Base-by-base conservation (phyloP, 768 basidiomycete genomes). In the Lactifluus piperatus region DNA sequence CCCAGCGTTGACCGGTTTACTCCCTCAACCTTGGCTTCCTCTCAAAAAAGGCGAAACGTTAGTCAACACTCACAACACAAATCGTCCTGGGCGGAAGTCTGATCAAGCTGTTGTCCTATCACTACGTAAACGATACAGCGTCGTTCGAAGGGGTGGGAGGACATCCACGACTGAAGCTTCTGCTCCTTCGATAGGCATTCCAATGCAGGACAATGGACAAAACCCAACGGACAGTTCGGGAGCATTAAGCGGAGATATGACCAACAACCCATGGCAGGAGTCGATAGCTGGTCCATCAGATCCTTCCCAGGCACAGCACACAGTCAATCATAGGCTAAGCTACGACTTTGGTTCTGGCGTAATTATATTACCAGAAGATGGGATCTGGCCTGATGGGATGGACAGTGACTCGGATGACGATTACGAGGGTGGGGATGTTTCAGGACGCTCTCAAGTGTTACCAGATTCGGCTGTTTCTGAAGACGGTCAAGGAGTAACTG, bases 11-110 rank as follows among this genome's bases (percentile, higher is more conserved):
- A 91, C 87, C n/a, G 95, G 95, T 2, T 81, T 89, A 4, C 80
- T 98, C 0, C 95, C 95, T 2, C 84, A 87, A 58, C 94, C 95
- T 0, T 98, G 95, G 95, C 79, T 97, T 3, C 94, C 94, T 1
- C 74, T 93, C 52, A 91, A 90, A 74, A 90, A 85, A 67, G 87
- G 84, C 0, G 87, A 92, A 67, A 80, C 80, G 0, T 77, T 88
- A 2, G 82, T 85, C 22, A 92, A 91, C 63, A 74, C 76, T 30
- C 72, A 78, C 54, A 69, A 75, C 47, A 46, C 65, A 46, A 67
- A 67, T 20, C 73, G 73, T 34, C 66, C 73, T 22, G 68, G 78
- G 11, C 67, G 71, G 41, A 70, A 72, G 5, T 66, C 70, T 1
- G 72, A 75, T 36, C 79, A 87, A 56, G 85, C 89, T 2, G 87